Evolutionary conservation across 176 grass and related monocot genomes (phyloP).

Genomic region (Phoenix roebelenii): DNA sequence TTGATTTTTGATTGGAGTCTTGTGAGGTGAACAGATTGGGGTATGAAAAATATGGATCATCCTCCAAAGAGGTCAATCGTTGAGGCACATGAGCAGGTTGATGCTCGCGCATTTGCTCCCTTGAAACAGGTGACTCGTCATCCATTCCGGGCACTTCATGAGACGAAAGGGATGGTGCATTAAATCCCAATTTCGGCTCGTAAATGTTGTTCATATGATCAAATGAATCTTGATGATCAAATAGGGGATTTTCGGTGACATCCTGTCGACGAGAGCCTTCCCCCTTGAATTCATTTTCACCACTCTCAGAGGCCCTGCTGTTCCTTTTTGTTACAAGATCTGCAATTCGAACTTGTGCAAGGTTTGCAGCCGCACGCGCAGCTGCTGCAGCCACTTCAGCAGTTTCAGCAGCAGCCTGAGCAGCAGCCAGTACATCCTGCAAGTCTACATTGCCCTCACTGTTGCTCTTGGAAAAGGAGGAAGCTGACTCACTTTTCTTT

Average conservation of each 20-base stretch:
- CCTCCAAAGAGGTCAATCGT: constrained; percentile 54
- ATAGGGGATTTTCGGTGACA: constrained; percentile 27
- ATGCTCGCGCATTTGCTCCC: constrained; percentile 1
- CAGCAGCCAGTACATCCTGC: constrained; percentile 62
- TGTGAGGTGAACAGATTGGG: constrained; percentile 73
- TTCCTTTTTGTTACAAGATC: constrained; percentile 49
- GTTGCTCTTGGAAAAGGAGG: constrained; percentile 4
- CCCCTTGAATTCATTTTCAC: constrained; percentile 15
- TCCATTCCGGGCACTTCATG: constrained; percentile 20
- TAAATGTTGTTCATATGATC: constrained; percentile 16
- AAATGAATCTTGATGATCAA: constrained; percentile 66
- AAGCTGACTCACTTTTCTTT: constrained; percentile 16
- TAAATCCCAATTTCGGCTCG: too few relatives aligned
- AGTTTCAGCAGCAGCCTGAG: constrained; percentile 61
- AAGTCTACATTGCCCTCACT: constrained; percentile 39
- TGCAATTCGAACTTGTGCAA: constrained; percentile 56
- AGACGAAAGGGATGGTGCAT: too few relatives aligned
- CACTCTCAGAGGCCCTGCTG: constrained; percentile 18
- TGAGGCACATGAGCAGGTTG: constrained; percentile 38
- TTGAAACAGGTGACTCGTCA: constrained; percentile 2
- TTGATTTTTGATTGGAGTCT: constrained; percentile 20
- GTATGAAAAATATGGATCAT: constrained; percentile 77
- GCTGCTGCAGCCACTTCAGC: constrained; percentile 66
- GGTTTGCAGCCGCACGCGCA: constrained; percentile 73
- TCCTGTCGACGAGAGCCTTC: constrained; percentile 18